phyloP scores from a whole-genome alignment of 257 asterid genomes.

The Asclepias syriaca region DNA sequence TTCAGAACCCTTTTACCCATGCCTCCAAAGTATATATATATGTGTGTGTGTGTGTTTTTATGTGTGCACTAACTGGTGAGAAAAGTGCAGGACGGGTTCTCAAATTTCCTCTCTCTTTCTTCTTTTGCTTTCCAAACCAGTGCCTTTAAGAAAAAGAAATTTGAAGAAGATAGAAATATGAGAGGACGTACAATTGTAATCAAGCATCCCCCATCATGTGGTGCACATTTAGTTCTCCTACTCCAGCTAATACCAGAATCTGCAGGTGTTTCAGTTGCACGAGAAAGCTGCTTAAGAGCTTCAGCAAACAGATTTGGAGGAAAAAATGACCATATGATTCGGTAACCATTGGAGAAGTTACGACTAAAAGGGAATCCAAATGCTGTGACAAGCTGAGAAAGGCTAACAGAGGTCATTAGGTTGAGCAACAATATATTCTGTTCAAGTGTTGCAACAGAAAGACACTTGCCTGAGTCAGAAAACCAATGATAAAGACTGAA shows the following conservation, averaged over 20 bases:
- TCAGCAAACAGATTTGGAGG: slow-evolving; percentile 86
- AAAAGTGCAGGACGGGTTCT: neutral
- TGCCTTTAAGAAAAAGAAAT: neutral
- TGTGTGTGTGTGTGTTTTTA: neutral
- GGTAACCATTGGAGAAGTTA: slow-evolving; percentile 39
- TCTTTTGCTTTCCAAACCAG: neutral
- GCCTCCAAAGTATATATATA: neutral
- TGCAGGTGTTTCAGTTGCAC: slow-evolving; percentile 72
- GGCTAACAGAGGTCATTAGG: slow-evolving; percentile 17
- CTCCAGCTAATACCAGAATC: slow-evolving; percentile 91
- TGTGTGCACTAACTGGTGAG: neutral
- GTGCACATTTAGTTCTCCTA: slow-evolving; percentile 64
- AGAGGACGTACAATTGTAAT: slow-evolving; percentile 52
- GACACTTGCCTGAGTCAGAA: slow-evolving; percentile 70
- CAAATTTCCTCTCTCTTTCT: neutral
- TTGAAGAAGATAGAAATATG: neutral
- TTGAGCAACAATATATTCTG: slow-evolving; percentile 11
- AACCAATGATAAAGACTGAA: slow-evolving; percentile 66
- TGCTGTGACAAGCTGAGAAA: slow-evolving; percentile 59
- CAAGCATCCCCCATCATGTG: slow-evolving; percentile 64
- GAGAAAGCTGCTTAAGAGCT: slow-evolving; percentile 69
- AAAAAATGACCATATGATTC: slow-evolving; percentile 66
- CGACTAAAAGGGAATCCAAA: slow-evolving; percentile 78
- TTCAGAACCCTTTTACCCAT: neutral
- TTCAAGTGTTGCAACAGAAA: slow-evolving; percentile 11